Evolutionary conservation across 2,329 filamentous ascomycete genomes (phyloP).

Genomic region (Penicillium sp.): DNA sequence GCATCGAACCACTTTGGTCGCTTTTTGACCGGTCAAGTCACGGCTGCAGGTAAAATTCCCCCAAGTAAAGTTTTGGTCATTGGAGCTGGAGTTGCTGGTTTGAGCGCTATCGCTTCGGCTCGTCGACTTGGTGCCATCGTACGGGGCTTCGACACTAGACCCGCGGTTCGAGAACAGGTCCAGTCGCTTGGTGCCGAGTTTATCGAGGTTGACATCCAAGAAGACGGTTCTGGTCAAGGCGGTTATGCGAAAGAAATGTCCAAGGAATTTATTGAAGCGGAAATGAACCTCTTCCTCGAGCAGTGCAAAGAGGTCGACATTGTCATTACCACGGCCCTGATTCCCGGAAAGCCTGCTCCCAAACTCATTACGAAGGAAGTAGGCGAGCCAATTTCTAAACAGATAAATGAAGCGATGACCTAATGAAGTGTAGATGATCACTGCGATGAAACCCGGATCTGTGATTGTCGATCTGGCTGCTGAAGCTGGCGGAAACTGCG

Average conservation of each 20-base stretch:
- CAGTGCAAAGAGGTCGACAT: conserved; percentile 89
- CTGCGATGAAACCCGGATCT: conserved; percentile 87
- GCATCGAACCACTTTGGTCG: conserved; percentile 88
- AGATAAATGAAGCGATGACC: not conserved
- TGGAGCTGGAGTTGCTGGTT: conserved; percentile 84
- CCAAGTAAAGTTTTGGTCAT: conserved; percentile 90
- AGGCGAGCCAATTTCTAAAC: conserved; percentile 18
- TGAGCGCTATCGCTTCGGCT: conserved; percentile 87
- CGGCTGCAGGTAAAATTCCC: conserved; percentile 85
- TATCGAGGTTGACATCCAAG: conserved; percentile 81
- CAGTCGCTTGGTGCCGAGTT: conserved; percentile 90
- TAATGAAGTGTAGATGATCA: conserved; percentile 64
- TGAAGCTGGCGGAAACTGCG: conserved; percentile 87
- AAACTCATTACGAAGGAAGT: conserved; percentile 78
- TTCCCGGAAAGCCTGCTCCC: conserved; percentile 81
- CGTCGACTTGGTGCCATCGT: conserved; percentile 87
- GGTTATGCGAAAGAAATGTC: conserved; percentile 96
- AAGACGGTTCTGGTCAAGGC: conserved; percentile 82
- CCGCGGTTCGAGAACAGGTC: conserved; percentile 87
- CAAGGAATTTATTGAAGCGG: conserved; percentile 87
- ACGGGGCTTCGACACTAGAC: conserved; percentile 86
- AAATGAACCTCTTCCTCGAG: conserved; percentile 90
- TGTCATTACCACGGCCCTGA: conserved; percentile 89
- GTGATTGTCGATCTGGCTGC: conserved; percentile 87
- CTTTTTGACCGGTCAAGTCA: conserved; percentile 87